phyloP scores from a whole-genome alignment of 1,284 basidiomycete genomes.

The Lignosus rhinocerotis region DNA sequence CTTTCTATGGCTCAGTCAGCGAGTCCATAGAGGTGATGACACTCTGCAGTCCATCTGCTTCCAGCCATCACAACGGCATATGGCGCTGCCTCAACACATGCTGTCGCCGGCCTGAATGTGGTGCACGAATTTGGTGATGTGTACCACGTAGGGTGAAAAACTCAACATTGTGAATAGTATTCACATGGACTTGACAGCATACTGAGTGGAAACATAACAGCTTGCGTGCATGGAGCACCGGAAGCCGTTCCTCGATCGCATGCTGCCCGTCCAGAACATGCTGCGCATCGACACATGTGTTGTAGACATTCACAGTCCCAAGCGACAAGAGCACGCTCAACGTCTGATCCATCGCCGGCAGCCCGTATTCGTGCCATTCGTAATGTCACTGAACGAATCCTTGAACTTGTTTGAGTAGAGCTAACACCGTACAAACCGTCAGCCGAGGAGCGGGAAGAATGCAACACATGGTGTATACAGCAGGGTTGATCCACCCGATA shows the following conservation, averaged over 20 bases:
- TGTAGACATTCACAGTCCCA: constrained; percentile 11
- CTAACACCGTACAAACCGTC: constrained; percentile 24
- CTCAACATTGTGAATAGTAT: too few relatives aligned
- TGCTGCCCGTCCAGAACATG: constrained; percentile 10
- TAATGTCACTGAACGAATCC: constrained; percentile 45
- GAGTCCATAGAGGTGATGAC: too few relatives aligned
- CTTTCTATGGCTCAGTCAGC: too few relatives aligned
- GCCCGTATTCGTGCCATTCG: constrained; percentile 43
- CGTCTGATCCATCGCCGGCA: constrained; percentile 18
- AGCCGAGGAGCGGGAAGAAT: constrained; percentile 25
- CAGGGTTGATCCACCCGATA: constrained; percentile 63
- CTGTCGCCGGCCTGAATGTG: too few relatives aligned
- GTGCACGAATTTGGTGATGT: too few relatives aligned
- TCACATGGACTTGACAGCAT: too few relatives aligned
- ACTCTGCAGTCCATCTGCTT: too few relatives aligned
- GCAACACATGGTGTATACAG: constrained; percentile 16
- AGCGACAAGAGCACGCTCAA: constrained; percentile 21
- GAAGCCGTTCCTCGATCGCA: constrained; percentile 15
- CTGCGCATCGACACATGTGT: constrained; percentile 9
- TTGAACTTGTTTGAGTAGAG: constrained; percentile 34
- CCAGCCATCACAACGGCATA: too few relatives aligned
- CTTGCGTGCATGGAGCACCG: constrained; percentile 9
- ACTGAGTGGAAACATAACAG: constrained; percentile 9
- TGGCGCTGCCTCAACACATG: too few relatives aligned
- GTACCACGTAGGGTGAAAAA: too few relatives aligned